Evolutionary conservation across 225 moss, liverwort and hornwort genomes (phyloP), one percentile per base, ranked within the genome.

Genomic region (Sphagnum contortum): DNA sequence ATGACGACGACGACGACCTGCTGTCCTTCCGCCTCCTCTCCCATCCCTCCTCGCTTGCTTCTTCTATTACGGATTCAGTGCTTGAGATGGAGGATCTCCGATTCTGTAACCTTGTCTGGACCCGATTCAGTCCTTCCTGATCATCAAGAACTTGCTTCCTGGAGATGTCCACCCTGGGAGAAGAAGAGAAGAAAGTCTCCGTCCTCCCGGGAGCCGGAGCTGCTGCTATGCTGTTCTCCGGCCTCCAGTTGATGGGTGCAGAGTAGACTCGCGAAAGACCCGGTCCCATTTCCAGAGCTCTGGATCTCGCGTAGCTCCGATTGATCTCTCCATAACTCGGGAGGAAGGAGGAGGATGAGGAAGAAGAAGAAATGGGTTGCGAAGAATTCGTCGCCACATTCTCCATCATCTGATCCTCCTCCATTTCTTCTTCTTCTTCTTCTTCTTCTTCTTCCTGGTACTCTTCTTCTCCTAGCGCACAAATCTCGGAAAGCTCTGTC

Each of bases 21-120:
- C 59, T 49, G 29, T 59, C 14, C 52, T 11, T 45, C 69, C 61
- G 29, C 49, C 69, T 59, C 49, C 69, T 54, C 61, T 61, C 69
- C 69, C 69, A 69, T 48, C 48, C 64, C 49, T 64, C 64, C 48
- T 64, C 64, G 6, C 64, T 48, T 13, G 69, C 69, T 47, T 69
- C 69, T 13, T 69, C 69, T 61, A 47, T 12, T 2, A 29, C 29
- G 29, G 69, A 69, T 12, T 50, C 50, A 44, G 45, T 13, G 13
- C 48, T 69, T 10, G 48, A 12, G 1, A 61, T 29, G 29, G 29
- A 47, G 5, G 69, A 61, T 49, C 51, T 59, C 50, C 57, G 60
- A n/a, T 61, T 69, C 13, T 50, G 58, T 48, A 59, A 44, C 60
- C 61, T 60, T 9, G 6, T 52, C 6, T 9, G 52, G 46, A 59